Evolutionary conservation across 1,284 basidiomycete genomes (phyloP), one percentile per base, ranked within the genome.

Genomic region (Fistulina hepatica): DNA sequence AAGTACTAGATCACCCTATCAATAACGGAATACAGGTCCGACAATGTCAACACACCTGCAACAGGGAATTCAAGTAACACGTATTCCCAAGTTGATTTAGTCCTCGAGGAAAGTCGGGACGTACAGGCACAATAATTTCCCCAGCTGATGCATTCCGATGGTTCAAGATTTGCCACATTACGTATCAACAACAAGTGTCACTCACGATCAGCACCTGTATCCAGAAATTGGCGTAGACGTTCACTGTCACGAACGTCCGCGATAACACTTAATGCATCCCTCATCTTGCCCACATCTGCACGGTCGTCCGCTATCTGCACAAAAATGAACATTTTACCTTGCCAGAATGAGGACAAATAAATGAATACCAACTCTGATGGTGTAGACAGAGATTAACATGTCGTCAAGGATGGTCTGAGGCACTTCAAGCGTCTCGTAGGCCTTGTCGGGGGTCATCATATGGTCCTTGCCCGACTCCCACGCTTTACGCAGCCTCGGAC

Each of bases 21-120:
- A 35, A 40, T 26, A 7, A 37, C 33, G 20, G 39, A 13, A 39
- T 27, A 35, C 12, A 36, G 38, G 37, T 13, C 31, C 21, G 31
- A 39, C 17, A n/a, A n/a, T n/a, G n/a, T n/a, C n/a, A 11, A 43
- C 57, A 16, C 47, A 78, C 80, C 65, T 86, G 82, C 2, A 90
- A 63, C 17, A 91, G 61, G 13, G 88, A 92, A 55, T 93, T 93
- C 39, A 94, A 68, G 56, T 93, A 94, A 54, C 89, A 93, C 0
- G 89, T 93, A 52, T 95, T 95, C 37, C 90, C 90, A 22, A 95
- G 76, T 54, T 94, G 92, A 53, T 92, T 86, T 22, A 93, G 68
- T 2, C 91, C 90, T 37, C 89, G 73, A 11, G 91, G 91, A 50
- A 81, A 66, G 43, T 89, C 83, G 2, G 64, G 61, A 25, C 71